phyloP scores from a whole-genome alignment of 1,284 basidiomycete genomes.

The Cryptococcus sp. region DNA sequence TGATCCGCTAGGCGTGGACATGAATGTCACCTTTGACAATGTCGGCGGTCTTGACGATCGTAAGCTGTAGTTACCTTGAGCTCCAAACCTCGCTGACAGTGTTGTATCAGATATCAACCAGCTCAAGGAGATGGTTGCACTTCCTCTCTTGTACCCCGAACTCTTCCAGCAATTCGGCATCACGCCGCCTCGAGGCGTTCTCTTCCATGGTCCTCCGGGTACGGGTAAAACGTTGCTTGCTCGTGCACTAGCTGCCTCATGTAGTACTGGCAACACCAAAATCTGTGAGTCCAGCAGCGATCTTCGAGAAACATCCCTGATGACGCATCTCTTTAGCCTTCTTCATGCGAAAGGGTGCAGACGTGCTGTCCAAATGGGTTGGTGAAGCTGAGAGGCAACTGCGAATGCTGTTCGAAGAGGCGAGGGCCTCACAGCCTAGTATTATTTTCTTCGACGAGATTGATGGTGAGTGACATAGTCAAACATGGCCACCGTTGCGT shows the following conservation, averaged over 20 bases:
- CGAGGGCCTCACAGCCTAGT: constrained; percentile 84
- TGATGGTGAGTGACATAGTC: constrained; percentile 63
- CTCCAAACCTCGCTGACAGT: constrained; percentile 1
- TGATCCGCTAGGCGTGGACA: constrained; percentile 91
- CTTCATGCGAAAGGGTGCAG: constrained; percentile 99
- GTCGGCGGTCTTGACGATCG: constrained; percentile 96
- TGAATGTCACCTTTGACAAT: constrained; percentile 92
- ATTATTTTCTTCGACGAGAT: constrained; percentile 99
- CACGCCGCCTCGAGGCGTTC: constrained; percentile 92
- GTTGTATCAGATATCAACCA: constrained; percentile 78
- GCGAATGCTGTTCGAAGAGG: constrained; percentile 94
- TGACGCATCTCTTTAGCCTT: constrained; percentile 65
- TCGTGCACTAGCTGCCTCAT: constrained; percentile 90
- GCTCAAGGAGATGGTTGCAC: constrained; percentile 96
- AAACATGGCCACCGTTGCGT: too few species aligned
- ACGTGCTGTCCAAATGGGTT: constrained; percentile 98
- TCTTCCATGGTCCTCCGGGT: constrained; percentile 96
- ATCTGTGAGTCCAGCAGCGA: constrained; percentile 67
- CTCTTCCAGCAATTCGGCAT: constrained; percentile 94
- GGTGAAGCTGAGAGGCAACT: constrained; percentile 98
- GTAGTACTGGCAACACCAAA: constrained; percentile 82
- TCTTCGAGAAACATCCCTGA: background rate
- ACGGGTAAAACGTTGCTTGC: constrained; percentile 81
- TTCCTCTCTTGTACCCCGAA: constrained; percentile 95
- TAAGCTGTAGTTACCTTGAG: constrained; percentile 54